Base-by-base conservation (phyloP, 1,284 basidiomycete genomes). In the Laetiporus sulphureus region DNA sequence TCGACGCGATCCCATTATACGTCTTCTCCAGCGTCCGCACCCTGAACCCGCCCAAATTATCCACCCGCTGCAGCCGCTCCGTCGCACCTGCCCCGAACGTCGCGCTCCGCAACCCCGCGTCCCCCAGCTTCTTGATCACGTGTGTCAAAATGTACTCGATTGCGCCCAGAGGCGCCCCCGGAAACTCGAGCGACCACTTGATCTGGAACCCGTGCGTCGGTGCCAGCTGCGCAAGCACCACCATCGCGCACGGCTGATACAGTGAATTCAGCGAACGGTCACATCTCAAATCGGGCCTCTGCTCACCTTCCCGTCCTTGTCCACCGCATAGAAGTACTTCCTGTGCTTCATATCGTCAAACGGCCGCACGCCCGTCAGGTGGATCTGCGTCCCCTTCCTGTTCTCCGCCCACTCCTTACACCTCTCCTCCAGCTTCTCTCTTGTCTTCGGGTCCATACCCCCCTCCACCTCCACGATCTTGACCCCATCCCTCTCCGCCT, bases 111-210 rank as follows among this genome's bases (percentile, higher is more conserved):
- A 68, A 62, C 15, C 72, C 71, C 7, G 67, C 65, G 38, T 67
- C 64, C 12, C 64, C 62, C 21, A 72, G 57, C 44, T 66, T 60
- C 42, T 68, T 64, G 48, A 78, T 65, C 8, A 74, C 75, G 31
- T 67, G 56, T 32, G 69, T 50, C 37, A 77, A 63, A 44, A 73
- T 68, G 48, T 72, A 63, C 61, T 67, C 60, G 53, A 66, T 59
- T 13, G 73, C 66, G 41, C 74, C 75, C 23, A 64, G 60, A n/a
- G 72, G 71, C 5, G 72, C 69, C 23, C 62, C 65, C 7, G 74
- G 73, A 62, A 77, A 79, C 51, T 73, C 72, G 31, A 77, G 62
- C 2, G 73, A 69, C 71, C 73, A 79, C 56, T 79, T 79, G 58
- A 77, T 69, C 55, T 79, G 76, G 57, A 67, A 71, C 4, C 75